These are phyloP conservation scores for Lactuca sativa DNA, from an alignment of 129 eudicot species.

Conservation along the genomic window DNA sequence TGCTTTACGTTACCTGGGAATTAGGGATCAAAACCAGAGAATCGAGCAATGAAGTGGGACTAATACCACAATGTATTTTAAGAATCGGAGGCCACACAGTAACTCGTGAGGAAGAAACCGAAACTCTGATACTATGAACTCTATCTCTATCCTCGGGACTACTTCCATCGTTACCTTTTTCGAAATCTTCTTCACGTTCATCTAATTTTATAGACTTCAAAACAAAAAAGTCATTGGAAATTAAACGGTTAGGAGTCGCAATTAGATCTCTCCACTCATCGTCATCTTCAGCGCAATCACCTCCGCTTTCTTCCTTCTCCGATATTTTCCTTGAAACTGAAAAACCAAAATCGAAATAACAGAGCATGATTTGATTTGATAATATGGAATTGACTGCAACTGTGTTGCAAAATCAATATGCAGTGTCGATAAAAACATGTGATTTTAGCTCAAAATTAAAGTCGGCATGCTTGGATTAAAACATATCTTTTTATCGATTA, in stretches of 20 bases:
- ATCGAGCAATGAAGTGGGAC: slow-evolving; percentile 51
- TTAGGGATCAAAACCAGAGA: slow-evolving; percentile 59
- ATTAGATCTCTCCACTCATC: too few species aligned
- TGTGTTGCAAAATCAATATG: slow-evolving; percentile 22
- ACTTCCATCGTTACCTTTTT: too few species aligned
- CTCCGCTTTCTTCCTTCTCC: too few species aligned
- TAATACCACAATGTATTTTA: slow-evolving; percentile 52
- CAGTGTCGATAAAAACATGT: slow-evolving; percentile 10
- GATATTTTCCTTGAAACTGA: too few species aligned
- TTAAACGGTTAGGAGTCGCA: too few species aligned
- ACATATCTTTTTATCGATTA: background rate
- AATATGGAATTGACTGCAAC: slow-evolving; percentile 37
- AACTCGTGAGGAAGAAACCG: slow-evolving; percentile 27
- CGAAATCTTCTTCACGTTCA: too few species aligned
- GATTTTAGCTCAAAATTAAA: slow-evolving; percentile 16
- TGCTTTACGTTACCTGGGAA: slow-evolving; percentile 41
- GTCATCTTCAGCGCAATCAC: too few species aligned
- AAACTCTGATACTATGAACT: slow-evolving; percentile 22
- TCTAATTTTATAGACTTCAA: too few species aligned
- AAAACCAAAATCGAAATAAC: slow-evolving; percentile 21
- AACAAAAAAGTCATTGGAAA: too few species aligned
- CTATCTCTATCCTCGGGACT: too few species aligned
- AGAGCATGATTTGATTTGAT: background rate
- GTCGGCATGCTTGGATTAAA: background rate
- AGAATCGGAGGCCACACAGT: slow-evolving; percentile 30